These are phyloP conservation scores for Euphorbia pulcherrima DNA, from an alignment of 345 rosid species.

Conservation along the genomic window DNA sequence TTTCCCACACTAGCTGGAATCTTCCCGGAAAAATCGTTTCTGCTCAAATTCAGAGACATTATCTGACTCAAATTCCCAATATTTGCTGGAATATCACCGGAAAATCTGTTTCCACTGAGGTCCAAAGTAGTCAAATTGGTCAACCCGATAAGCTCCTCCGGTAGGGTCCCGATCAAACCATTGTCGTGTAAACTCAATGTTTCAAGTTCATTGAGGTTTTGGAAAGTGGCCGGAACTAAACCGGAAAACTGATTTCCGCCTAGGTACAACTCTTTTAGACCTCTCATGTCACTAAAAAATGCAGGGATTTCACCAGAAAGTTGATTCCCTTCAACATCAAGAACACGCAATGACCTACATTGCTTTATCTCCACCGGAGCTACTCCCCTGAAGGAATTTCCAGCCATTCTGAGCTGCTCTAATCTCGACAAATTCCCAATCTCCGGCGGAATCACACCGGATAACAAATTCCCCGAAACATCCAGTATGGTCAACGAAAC, in stretches of 20 bases:
- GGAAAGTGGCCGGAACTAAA: conserved; percentile 50
- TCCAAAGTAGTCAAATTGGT: conserved; percentile 61
- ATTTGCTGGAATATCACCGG: conserved; percentile 24
- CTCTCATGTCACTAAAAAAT: conserved; percentile 52
- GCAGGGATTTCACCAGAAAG: conserved; percentile 61
- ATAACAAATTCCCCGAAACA: conserved; percentile 61
- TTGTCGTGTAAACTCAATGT: conserved; percentile 48
- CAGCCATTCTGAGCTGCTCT: conserved; percentile 59
- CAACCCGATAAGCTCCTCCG: conserved; percentile 52
- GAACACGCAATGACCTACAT: conserved; percentile 53
- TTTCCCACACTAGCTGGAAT: conserved; percentile 27
- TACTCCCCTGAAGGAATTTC: conserved; percentile 58
- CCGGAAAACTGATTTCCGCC: conserved; percentile 68
- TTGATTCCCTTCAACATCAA: conserved; percentile 66
- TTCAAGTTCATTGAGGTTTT: conserved; percentile 47
- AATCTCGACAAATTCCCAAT: conserved; percentile 53
- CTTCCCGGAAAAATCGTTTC: conserved; percentile 21
- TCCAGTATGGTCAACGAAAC: conserved; percentile 47
- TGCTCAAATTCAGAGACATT: conserved; percentile 24
- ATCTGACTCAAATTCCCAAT: conserved; percentile 25
- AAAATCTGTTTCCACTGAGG: conserved; percentile 40
- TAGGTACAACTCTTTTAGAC: conserved; percentile 53
- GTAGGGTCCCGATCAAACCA: conserved; percentile 57
- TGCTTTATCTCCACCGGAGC: conserved; percentile 59
- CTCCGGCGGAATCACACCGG: conserved; percentile 58